phyloP scores from a whole-genome alignment of 106 monocot species.

The Ottelia alismoides region DNA sequence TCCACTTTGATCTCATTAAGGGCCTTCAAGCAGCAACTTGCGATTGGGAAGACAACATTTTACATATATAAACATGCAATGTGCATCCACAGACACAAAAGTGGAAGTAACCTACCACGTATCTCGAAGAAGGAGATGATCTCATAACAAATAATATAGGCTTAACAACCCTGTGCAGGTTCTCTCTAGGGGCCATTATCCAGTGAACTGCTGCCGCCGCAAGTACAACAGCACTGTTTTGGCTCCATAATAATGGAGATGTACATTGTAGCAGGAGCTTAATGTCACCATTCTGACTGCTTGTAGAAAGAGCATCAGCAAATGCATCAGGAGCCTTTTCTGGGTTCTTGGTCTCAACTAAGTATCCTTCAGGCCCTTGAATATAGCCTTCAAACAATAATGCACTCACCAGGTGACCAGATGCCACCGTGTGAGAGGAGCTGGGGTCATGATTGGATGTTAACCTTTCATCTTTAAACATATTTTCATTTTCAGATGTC shows the following conservation, averaged over 20 bases:
- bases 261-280: slow-evolving; percentile 68
- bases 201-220: slow-evolving; percentile 90
- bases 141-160: slow-evolving; percentile 76
- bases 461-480: background rate
- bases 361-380: slow-evolving; percentile 39
- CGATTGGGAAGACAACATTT: no score
- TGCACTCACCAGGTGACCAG: slow-evolving; percentile 14
- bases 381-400: slow-evolving; percentile 58
- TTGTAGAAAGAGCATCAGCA: slow-evolving; percentile 9
- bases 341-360: slow-evolving; percentile 2
- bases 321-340: slow-evolving; percentile 6
- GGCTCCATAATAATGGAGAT: slow-evolving; percentile 91
- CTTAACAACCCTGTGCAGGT: slow-evolving; percentile 58
- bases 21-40: no score
- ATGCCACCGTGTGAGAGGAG: background rate
- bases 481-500: background rate
- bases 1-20: no score
- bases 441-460: background rate
- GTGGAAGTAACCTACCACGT: slow-evolving; percentile 52
- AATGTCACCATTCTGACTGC: slow-evolving; percentile 61
- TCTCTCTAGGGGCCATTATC: slow-evolving; percentile 63
- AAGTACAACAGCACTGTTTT: slow-evolving; percentile 88
- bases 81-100: no score
- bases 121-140: slow-evolving; percentile 62
- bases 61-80: background rate